These are phyloP conservation scores for Hortaea sp. DNA, from an alignment of 2,329 filamentous ascomycete genomes.

Conservation along the genomic window DNA sequence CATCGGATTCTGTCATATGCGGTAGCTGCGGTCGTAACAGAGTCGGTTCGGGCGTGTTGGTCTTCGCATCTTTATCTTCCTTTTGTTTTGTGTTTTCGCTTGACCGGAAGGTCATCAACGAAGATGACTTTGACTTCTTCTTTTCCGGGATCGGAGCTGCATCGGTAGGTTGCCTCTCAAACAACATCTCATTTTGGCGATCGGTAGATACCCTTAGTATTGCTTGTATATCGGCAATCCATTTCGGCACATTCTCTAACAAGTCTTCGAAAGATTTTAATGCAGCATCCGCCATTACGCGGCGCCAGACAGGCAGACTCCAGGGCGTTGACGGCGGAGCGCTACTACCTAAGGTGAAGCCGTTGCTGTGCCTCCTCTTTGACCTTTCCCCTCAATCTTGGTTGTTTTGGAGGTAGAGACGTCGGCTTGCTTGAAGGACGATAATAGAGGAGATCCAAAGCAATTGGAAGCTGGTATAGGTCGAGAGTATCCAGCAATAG, in stretches of 20 bases:
- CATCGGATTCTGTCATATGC: constrained; percentile 20
- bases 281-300: constrained; percentile 22
- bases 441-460: no score
- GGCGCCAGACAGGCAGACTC: neutral
- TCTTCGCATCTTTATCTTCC: neutral
- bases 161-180: constrained; percentile 12
- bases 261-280: constrained; percentile 19
- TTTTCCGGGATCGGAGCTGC: neutral
- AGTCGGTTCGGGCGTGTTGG: constrained; percentile 2
- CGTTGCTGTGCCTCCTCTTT: no score
- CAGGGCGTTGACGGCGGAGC: constrained; percentile 1
- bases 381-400: neutral
- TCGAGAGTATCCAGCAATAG: no score
- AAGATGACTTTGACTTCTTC: constrained; percentile 12
- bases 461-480: no score
- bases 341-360: no score
- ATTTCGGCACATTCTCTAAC: constrained; percentile 20
- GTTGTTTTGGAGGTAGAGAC: neutral
- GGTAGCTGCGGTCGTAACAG: constrained; percentile 14
- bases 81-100: neutral
- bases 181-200: constrained; percentile 19
- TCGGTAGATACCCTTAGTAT: constrained; percentile 16
- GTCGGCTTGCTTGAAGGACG: no score
- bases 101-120: constrained; percentile 9
- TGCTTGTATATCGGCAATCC: constrained; percentile 23